Conservation (phyloP, 805 yeast genomes). For the Myxozyma mucilagina region DNA sequence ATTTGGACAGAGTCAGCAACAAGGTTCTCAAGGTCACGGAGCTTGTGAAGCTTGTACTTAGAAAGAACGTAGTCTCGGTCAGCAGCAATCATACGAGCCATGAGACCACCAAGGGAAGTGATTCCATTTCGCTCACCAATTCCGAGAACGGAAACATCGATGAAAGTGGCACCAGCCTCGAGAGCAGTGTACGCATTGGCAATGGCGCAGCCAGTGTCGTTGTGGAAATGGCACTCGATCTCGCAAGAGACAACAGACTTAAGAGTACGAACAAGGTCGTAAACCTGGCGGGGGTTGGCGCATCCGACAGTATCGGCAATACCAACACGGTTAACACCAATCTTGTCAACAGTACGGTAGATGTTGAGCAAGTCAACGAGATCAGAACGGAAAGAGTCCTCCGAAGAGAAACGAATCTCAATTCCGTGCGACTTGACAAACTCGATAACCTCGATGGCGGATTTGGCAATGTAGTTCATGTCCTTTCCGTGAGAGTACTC, state of each 20-base stretch:
- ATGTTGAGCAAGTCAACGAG: slow-evolving; percentile 92
- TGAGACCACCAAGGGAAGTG: slow-evolving; percentile 94
- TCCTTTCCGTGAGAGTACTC: slow-evolving; percentile 97
- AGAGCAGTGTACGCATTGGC: slow-evolving; percentile 98
- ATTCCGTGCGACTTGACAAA: slow-evolving; percentile 95
- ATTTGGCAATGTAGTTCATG: slow-evolving; percentile 94
- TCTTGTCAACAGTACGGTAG: slow-evolving; percentile 93
- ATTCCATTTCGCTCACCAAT: slow-evolving; percentile 99
- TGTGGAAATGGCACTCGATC: slow-evolving; percentile 98
- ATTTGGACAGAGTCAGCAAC: slow-evolving; percentile 98
- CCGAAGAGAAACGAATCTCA: slow-evolving; percentile 94
- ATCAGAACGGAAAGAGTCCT: slow-evolving; percentile 96
- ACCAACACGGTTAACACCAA: slow-evolving; percentile 98
- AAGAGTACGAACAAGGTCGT: slow-evolving; percentile 91
- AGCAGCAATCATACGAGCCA: slow-evolving; percentile 99
- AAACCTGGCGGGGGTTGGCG: slow-evolving; percentile 98
- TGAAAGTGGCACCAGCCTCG: slow-evolving; percentile 94
- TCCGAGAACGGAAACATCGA: slow-evolving; percentile 94
- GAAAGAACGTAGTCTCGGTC: slow-evolving; percentile 93
- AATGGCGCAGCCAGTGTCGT: slow-evolving; percentile 98
- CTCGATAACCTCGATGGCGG: slow-evolving; percentile 95
- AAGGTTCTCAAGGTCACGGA: slow-evolving; percentile 90
- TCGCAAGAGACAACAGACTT: slow-evolving; percentile 93
- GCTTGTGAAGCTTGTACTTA: slow-evolving; percentile 92
- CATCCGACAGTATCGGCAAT: slow-evolving; percentile 99